These are phyloP conservation scores for Chaetomium strumarium DNA, from an alignment of 2,329 filamentous ascomycete genomes.

Conservation along the genomic window DNA sequence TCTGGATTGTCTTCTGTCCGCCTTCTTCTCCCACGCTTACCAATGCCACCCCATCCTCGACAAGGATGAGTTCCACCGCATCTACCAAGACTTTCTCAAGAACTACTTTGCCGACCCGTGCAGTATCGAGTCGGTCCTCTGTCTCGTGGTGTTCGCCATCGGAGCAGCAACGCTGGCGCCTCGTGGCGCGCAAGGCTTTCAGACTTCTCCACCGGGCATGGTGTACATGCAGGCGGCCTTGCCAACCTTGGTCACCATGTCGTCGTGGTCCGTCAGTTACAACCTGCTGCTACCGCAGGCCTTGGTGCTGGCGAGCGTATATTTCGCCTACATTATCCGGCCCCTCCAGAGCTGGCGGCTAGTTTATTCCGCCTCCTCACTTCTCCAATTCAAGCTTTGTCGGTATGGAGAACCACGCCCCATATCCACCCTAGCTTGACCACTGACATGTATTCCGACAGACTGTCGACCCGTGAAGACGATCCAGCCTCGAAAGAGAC, in stretches of 20 bases:
- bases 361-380: conserved; percentile 5
- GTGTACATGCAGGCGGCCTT: conserved; percentile 4
- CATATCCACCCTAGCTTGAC: too few species aligned
- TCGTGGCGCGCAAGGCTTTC: not conserved
- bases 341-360: conserved; percentile 6
- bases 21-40: not conserved
- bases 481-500: not conserved
- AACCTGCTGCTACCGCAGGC: conserved; percentile 3
- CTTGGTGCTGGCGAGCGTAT: conserved; percentile 5
- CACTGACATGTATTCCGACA: not conserved
- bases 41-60: conserved; percentile 7
- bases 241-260: conserved; percentile 5
- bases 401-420: not conserved
- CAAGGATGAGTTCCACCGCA: conserved; percentile 1
- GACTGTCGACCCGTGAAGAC: conserved; percentile 1
- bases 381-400: conserved; percentile 9
- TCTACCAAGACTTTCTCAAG: not conserved
- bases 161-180: not conserved
- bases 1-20: not conserved
- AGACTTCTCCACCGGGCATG: not conserved
- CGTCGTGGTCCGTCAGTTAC: conserved; percentile 5
- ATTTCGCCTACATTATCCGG: conserved; percentile 9
- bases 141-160: conserved; percentile 4
- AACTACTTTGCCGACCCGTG: conserved; percentile 5
- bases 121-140: conserved; percentile 5